These are phyloP conservation scores for Fusarium armeniacum DNA, from an alignment of 2,329 filamentous ascomycete species.

Conservation along the genomic window DNA sequence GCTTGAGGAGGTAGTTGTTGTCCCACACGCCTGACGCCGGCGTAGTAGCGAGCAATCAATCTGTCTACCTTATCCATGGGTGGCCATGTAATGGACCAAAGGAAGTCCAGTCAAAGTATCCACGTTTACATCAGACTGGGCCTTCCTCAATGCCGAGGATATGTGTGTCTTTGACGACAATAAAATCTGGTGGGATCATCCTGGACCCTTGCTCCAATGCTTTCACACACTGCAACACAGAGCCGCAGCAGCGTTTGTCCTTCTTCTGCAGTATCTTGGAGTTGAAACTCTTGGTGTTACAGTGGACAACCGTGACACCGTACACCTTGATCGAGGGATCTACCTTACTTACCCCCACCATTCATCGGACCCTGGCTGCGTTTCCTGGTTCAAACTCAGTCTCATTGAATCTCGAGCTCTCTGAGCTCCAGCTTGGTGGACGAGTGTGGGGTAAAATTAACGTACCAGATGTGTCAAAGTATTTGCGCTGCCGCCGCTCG, in stretches of 20 bases:
- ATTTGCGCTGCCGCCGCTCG: slow-evolving; percentile 37
- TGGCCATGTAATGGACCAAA: slow-evolving; percentile 50
- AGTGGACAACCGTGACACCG: slow-evolving; percentile 13
- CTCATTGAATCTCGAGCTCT: slow-evolving; percentile 37
- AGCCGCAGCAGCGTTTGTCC: slow-evolving; percentile 44
- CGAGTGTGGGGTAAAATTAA: slow-evolving; percentile 46
- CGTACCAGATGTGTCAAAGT: slow-evolving; percentile 22
- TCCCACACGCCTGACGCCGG: slow-evolving; percentile 50
- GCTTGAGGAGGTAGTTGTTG: slow-evolving; percentile 32
- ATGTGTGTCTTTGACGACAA: slow-evolving; percentile 27
- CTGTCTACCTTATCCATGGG: slow-evolving; percentile 43
- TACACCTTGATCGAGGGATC: slow-evolving; percentile 36
- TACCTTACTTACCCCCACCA: slow-evolving; percentile 33
- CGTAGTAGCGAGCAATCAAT: slow-evolving; percentile 42
- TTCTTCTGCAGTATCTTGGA: slow-evolving; percentile 37
- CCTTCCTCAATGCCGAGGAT: slow-evolving; percentile 51
- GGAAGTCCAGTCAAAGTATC: slow-evolving; percentile 50
- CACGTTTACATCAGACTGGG: slow-evolving; percentile 47
- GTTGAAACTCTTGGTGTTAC: slow-evolving; percentile 30
- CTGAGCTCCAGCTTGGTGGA: slow-evolving; percentile 32
- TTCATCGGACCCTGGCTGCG: slow-evolving; percentile 34
- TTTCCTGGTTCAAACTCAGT: slow-evolving; percentile 34
- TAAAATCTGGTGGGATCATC: slow-evolving; percentile 29
- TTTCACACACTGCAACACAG: slow-evolving; percentile 46
- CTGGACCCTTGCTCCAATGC: slow-evolving; percentile 42